Base-by-base conservation (phyloP, 306 rosid species). In the Acacia acuminata region DNA sequence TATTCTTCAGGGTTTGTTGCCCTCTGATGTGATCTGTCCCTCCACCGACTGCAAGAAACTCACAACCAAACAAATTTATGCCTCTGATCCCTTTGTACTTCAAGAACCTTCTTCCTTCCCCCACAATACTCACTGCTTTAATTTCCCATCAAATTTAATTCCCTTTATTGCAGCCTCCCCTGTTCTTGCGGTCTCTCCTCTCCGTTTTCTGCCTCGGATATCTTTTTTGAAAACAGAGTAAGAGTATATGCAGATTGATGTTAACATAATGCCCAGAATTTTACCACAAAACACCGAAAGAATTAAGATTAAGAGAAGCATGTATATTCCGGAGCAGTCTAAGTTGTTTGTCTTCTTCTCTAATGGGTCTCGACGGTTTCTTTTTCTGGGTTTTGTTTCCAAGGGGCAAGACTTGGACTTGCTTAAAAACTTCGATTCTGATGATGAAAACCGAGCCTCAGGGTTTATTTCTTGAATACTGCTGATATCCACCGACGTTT, bases 271-370 rank as follows among this genome's bases (percentile, higher is more conserved):
- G 0, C 88, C 96, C 69, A 73, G 51, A 8, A 88, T 38, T 90
- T 85, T 93, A 10, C 99, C 98, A 82, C 86, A 88, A 19, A 90
- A 73, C 30, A 95, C 85, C 0, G 94, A 91, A 15, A 92, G 73
- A n/a, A 42, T 65, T 4, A 93, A 86, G 84, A 90, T 87, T 22
- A 92, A 44, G 3, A 92, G 80, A 82, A 95, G 60, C 82, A 93
- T 74, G 48, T 48, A 85, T 7, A 91, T 36, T 40, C 89, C 93
- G 30, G 72, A 77, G 22, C 56, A 78, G 55, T 85, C 82, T 4
- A 50, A 34, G 24, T 60, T 84, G 58, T 81, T 82, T 70, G 76
- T 84, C 74, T 84, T 69, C 73, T 22, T 91, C 86, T 71, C 82
- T n/a, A 60, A 66, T 53, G 64, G 25, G 32, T 50, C 17, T 76